These are phyloP conservation scores for Adansonia rubrostipa DNA, from an alignment of 441 rosid species.

Conservation along the genomic window DNA sequence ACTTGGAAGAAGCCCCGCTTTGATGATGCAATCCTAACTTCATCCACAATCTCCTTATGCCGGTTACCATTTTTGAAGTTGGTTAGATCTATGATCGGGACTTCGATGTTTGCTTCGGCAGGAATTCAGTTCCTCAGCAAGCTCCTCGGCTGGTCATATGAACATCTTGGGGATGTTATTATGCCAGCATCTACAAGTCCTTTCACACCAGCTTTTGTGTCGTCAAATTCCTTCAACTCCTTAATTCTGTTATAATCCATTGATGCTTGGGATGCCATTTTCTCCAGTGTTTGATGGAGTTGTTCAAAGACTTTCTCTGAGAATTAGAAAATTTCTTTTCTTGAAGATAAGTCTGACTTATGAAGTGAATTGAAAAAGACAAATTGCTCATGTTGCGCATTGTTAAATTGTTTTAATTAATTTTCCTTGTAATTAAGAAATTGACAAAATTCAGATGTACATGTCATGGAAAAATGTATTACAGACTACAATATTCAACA, in stretches of 20 bases:
- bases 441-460: too few species aligned
- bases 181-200: constrained; percentile 49
- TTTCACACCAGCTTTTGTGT: constrained; percentile 44
- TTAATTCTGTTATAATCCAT: constrained; percentile 24
- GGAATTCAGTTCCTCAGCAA: constrained; percentile 1
- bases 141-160: constrained; percentile 13
- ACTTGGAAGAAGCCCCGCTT: constrained; percentile 43
- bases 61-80: not conserved
- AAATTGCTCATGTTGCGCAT: too few species aligned
- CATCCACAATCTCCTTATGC: constrained; percentile 22
- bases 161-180: constrained; percentile 47
- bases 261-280: not conserved
- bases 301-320: not conserved
- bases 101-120: not conserved
- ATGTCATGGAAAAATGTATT: too few species aligned
- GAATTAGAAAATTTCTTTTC: not conserved
- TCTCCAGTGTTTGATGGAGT: too few species aligned
- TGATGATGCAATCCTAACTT: constrained; percentile 29
- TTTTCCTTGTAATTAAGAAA: too few species aligned
- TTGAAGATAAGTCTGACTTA: too few species aligned
- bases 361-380: too few species aligned
- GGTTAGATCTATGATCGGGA: constrained; percentile 35
- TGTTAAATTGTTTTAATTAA: too few species aligned
- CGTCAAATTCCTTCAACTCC: constrained; percentile 48
- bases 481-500: too few species aligned